Evolutionary conservation across 768 basidiomycete species (phyloP), one percentile per base, ranked within the genome.

Genomic region (Chiua virens): DNA sequence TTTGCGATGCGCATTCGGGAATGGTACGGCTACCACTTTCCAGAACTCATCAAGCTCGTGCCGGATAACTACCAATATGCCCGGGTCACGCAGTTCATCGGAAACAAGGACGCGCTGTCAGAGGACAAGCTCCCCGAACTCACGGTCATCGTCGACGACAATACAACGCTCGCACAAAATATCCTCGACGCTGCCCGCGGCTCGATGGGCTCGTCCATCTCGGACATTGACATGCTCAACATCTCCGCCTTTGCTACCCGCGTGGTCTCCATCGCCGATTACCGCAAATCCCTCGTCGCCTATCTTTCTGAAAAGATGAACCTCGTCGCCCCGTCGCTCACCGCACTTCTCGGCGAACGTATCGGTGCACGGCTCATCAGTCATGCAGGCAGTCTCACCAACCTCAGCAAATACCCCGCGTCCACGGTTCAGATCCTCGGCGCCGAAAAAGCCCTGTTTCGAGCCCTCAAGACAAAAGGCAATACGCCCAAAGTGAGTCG

Each of bases 1-100:
- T 98, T 98, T 70, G 89, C 94, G 18, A 98, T 98, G 96, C 90
- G 96, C 30, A 86, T 97, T 45, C 81, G 96, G 62, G 96, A 98
- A 70, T 98, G 96, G 96, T 98, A 98, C 70, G 96, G 96, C 8
- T 98, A 95, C 75, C 96, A 98, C 70, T 98, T 97, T 79, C 96
- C 96, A 35, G 96, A 98, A 73, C 88, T 98, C 59, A 81, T 96
- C 74, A 86, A 81, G 55, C 78, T 98, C 65, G 93, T 98, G 1
- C 83, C 94, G 49, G 96, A 98, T 72, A 96, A 97, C 69, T 85
- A 92, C 72, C 86, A 89, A 65, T 98, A 97, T 67, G 94, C 95
- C n/a, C 79, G 79, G 15, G 79, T 85, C 15, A 90, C 83, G 14
- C 83, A 87, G 60, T 85, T 93, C 65, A 90, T 98, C 57, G 93